Conservation (phyloP, 2,329 filamentous ascomycete species). For the Blastomyces parvus region DNA sequence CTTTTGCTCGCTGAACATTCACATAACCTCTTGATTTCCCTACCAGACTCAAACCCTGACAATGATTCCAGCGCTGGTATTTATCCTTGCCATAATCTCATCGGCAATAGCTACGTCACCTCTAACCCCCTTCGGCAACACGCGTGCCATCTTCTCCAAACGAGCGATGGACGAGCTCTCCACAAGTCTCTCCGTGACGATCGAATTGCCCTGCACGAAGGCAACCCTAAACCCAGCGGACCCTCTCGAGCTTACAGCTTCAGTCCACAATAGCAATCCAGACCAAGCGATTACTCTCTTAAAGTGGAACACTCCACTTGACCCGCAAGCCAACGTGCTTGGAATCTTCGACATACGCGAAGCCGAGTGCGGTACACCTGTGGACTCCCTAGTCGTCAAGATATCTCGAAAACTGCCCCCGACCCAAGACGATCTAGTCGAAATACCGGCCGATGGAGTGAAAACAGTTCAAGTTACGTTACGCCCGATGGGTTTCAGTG, state of each 20-base stretch:
- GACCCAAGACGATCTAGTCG: slow-evolving; percentile 23
- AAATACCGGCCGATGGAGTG: slow-evolving; percentile 22
- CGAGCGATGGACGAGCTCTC: slow-evolving; percentile 7
- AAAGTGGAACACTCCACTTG: slow-evolving; percentile 31
- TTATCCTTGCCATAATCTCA: background rate
- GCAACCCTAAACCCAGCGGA: slow-evolving; percentile 8
- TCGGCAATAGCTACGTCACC: background rate
- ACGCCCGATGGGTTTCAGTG: slow-evolving; percentile 20
- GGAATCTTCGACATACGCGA: slow-evolving; percentile 26
- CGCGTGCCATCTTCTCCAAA: slow-evolving; percentile 11
- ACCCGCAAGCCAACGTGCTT: slow-evolving; percentile 24
- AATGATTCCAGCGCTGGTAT: background rate
- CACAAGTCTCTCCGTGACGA: slow-evolving; percentile 12
- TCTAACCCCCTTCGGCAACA: background rate
- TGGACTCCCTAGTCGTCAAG: slow-evolving; percentile 25
- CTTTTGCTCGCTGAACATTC: background rate
- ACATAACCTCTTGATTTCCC: background rate
- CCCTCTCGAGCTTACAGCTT: slow-evolving; percentile 16
- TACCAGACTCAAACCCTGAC: background rate
- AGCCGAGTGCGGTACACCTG: slow-evolving; percentile 14
- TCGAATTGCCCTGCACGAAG: slow-evolving; percentile 17
- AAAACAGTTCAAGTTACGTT: slow-evolving; percentile 21
- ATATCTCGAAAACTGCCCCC: slow-evolving; percentile 28
- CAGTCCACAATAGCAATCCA: slow-evolving; percentile 25
- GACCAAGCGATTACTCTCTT: slow-evolving; percentile 26